Evolutionary conservation across 2,329 filamentous ascomycete species (phyloP).

Genomic region (Trichophyton rubrum): DNA sequence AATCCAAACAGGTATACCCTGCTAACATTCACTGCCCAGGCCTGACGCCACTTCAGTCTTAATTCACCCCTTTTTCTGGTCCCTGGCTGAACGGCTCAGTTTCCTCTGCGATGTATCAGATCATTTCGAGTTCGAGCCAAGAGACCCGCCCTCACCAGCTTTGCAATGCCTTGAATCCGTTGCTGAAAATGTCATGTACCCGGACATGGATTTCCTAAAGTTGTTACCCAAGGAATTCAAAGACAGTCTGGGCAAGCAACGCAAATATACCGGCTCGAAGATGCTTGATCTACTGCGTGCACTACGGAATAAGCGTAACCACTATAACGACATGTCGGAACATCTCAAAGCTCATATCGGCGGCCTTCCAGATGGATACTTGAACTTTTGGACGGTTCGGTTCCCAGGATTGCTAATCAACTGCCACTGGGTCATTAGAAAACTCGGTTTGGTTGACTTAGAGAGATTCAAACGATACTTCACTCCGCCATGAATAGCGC

Average conservation of each 20-base stretch:
- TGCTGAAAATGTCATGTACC: constrained; percentile 33
- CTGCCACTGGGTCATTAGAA: constrained; percentile 63
- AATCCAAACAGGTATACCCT: neutral
- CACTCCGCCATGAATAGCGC: constrained; percentile 19
- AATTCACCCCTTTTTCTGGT: constrained; percentile 95
- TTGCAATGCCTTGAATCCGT: constrained; percentile 48
- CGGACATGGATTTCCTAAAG: constrained; percentile 64
- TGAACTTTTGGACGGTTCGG: constrained; percentile 66
- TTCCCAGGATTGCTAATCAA: constrained; percentile 69
- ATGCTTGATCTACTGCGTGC: constrained; percentile 81
- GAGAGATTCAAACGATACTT: constrained; percentile 35
- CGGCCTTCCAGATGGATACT: constrained; percentile 63
- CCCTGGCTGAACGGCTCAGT: constrained; percentile 69
- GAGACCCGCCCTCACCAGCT: constrained; percentile 62
- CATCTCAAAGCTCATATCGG: constrained; percentile 62
- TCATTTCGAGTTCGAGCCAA: constrained; percentile 84
- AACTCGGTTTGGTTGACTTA: constrained; percentile 43
- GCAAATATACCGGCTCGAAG: constrained; percentile 77
- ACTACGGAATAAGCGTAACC: constrained; percentile 89
- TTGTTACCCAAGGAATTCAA: constrained; percentile 69
- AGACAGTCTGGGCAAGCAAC: constrained; percentile 80
- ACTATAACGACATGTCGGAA: constrained; percentile 92
- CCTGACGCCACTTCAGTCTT: constrained; percentile 70
- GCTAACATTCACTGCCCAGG: constrained; percentile 14
- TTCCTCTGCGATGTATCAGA: constrained; percentile 97